Evolutionary conservation across 441 rosid species (phyloP), one percentile per base, ranked within the genome.

Genomic region (Adansonia madagascariensis): DNA sequence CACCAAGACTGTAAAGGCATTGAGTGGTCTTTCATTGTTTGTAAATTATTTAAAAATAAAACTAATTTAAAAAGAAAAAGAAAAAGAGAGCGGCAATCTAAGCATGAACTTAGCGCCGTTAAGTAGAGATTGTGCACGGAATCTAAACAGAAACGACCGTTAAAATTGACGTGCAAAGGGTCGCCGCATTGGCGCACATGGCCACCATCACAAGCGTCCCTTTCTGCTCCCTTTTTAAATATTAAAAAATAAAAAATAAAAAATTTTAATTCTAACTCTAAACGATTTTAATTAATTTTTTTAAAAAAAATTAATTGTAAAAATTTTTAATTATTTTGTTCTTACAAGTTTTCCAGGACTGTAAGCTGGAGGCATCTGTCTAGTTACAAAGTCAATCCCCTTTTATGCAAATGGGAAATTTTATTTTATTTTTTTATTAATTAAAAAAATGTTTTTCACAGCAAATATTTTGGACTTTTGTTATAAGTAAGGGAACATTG

Each of bases 131-230:
- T 10, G 60, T 57, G 15, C 43, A 70, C 8, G 12, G 75, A 62
- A 76, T 50, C 63, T 6, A 15, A 20, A 61, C 7, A 22, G 24
- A 20, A 43, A 77, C 60, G 68, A 70, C 74, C 75, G 80, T 80
- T 77, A 75, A 22, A 52, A 50, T n/a, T 64, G 82, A 79, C 86
- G 85, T 77, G 62, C 66, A 78, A 9, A 53, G 22, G 11, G 53
- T 17, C 79, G 83, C 85, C 82, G 85, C 83, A 77, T 63, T 10
- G 31, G 65, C 55, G 83, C 89, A 86, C 87, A 84, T 86, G 89
- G 85, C 78, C 84, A 80, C 77, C 49, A 57, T 0, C 65, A 9
- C 46, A 9, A 2, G 43, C 57, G 84, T 77, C 85, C 43, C 67
- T 15, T 3, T 82, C 82, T 56, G 15, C 44, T 22, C 35, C 63